Evolutionary conservation across 2,329 filamentous ascomycete species (phyloP), one percentile per base, ranked within the genome.

Genomic region (Trichoderma sp.): DNA sequence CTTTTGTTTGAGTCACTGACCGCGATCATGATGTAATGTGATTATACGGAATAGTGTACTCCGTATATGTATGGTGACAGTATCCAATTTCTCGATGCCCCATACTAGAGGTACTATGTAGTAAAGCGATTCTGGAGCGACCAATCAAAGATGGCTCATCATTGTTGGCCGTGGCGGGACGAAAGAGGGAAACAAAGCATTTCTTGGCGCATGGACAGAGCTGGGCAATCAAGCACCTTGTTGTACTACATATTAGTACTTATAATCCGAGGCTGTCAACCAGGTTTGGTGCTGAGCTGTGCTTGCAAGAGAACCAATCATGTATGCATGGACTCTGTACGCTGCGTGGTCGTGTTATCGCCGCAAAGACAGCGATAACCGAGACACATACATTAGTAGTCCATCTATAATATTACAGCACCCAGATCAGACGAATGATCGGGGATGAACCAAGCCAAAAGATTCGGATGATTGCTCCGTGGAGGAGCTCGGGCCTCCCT

Each of bases 401-500:
- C n/a, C n/a, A n/a, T n/a, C n/a, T n/a, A n/a, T n/a, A n/a, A n/a
- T n/a, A n/a, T n/a, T n/a, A n/a, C n/a, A n/a, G n/a, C n/a, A n/a
- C n/a, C n/a, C n/a, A 48, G 19, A 39, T 58, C 15, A 27, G 35
- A 42, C 10, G 9, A 2, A 48, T 22, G 9, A 19, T 17, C 25
- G 56, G 42, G 39, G n/a, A 34, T 22, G 27, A 48, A 60, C 27
- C 39, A 34, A 60, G 17, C 57, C 39, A 52, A 52, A 27, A 10
- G 56, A n/a, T 37, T 63, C 59, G 59, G 59, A 63, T 63, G 34
- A 52, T 37, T 15, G 32, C 45, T 63, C 48, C 45, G 34, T 12
- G 59, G 48, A 63, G 59, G 48, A 63, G 59, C 48, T 63, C 53
- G 48, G 48, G 17, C 48, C 59, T 39, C 45, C 54, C 39, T 60